Evolutionary conservation across 768 basidiomycete genomes (phyloP).

Genomic region (Serendipita indica): DNA sequence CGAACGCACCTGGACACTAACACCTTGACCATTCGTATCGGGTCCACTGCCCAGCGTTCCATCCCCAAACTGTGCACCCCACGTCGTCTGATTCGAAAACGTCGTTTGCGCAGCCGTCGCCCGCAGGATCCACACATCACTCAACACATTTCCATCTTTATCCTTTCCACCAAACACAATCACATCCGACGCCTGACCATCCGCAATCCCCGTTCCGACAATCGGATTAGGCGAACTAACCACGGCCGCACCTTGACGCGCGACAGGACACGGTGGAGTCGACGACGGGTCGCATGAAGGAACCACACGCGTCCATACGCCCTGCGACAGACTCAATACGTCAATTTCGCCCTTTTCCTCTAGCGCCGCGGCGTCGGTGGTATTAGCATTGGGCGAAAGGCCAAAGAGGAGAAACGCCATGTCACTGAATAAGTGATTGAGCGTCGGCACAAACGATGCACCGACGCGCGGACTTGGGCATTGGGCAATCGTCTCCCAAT

Average conservation of each 20-base stretch:
- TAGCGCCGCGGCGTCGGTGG: conserved; percentile 46
- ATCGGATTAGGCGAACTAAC: conserved; percentile 38
- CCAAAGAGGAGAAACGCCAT: conserved; percentile 57
- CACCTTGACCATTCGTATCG: conserved; percentile 53
- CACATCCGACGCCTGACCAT: conserved; percentile 35
- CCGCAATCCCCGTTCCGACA: conserved; percentile 39
- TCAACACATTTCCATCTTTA: conserved; percentile 45
- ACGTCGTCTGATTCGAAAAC: conserved; percentile 36
- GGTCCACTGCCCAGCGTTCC: conserved; percentile 49
- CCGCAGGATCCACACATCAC: conserved; percentile 66
- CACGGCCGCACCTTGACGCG: conserved; percentile 56
- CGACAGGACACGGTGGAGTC: conserved; percentile 39
- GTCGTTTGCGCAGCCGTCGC: conserved; percentile 38
- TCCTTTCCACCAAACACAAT: conserved; percentile 71
- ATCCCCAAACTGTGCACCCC: conserved; percentile 38
- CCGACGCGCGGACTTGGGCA: conserved; percentile 43
- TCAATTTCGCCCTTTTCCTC: conserved; percentile 55
- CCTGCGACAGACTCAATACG: conserved; percentile 18
- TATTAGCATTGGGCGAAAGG: conserved; percentile 47
- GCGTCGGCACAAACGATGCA: conserved; percentile 45
- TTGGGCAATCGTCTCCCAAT: conserved; percentile 26
- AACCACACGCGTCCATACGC: conserved; percentile 54
- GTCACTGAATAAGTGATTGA: conserved; percentile 45
- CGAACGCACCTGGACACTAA: conserved; percentile 26
- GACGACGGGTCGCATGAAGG: conserved; percentile 61